Conservation (phyloP, 768 basidiomycete genomes). For the Kwoniella heveanensis region DNA sequence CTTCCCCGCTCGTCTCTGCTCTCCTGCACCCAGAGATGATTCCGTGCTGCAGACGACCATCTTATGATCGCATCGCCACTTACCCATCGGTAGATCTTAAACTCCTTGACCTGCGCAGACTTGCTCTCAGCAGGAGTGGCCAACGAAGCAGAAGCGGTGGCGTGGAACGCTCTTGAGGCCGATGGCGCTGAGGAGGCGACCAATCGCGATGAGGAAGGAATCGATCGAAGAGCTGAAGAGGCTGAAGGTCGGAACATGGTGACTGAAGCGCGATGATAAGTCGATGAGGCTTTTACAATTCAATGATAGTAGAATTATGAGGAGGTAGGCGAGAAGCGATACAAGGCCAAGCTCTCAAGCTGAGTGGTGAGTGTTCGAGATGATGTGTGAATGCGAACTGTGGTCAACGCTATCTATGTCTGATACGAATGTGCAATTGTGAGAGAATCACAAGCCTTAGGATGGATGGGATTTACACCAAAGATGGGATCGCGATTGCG, state of each 20-base stretch:
- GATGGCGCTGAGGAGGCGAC: conserved; percentile 6
- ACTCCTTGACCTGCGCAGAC: conserved; percentile 69
- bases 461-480: too few species aligned
- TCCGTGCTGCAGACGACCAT: conserved; percentile 9
- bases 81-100: conserved; percentile 99
- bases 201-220: conserved; percentile 22
- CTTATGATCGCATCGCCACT: conserved; percentile 36
- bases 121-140: conserved; percentile 33
- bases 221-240: conserved; percentile 21
- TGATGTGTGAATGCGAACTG: not conserved
- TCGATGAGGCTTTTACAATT: not conserved
- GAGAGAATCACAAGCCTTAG: not conserved
- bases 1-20: too few species aligned
- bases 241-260: conserved; percentile 23
- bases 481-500: not conserved
- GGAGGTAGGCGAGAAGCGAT: not conserved
- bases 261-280: conserved; percentile 1
- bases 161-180: conserved; percentile 21
- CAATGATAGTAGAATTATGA: not conserved
- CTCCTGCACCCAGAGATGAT: not conserved
- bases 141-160: conserved; percentile 34
- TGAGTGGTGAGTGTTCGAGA: not conserved
- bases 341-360: not conserved
- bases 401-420: too few species aligned
- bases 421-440: too few species aligned